These are phyloP conservation scores for Globisporangium sylvaticum DNA, from an alignment of 352 stramenopile genomes.

Conservation along the genomic window DNA sequence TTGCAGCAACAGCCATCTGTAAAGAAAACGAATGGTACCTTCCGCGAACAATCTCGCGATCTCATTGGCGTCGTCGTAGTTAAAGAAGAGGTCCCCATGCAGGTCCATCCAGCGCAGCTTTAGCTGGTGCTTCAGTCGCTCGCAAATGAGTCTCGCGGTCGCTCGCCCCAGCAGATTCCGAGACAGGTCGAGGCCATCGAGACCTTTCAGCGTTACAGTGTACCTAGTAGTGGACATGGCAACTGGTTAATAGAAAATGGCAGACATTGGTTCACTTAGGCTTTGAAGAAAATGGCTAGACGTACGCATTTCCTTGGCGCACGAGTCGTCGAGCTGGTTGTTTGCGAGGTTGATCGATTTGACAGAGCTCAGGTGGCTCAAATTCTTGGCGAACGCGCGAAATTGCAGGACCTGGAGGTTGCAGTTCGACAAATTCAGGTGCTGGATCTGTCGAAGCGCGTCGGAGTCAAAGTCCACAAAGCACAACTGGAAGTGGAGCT, in stretches of 20 bases:
- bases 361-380: constrained; percentile 21
- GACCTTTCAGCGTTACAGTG: constrained; percentile 23
- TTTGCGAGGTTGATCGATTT: constrained; percentile 27
- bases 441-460: constrained; percentile 19
- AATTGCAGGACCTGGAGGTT: constrained; percentile 26
- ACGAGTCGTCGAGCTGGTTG: constrained; percentile 35
- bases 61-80: constrained; percentile 26
- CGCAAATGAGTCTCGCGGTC: constrained; percentile 23
- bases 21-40: neutral
- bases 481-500: constrained; percentile 23
- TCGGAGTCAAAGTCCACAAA: constrained; percentile 33
- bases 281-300: neutral
- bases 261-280: no score
- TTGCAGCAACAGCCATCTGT: neutral
- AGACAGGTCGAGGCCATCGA: constrained; percentile 30
- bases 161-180: constrained; percentile 33
- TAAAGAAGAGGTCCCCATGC: constrained; percentile 36
- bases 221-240: no score
- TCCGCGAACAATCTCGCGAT: constrained; percentile 11
- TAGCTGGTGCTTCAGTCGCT: constrained; percentile 25
- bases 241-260: no score
- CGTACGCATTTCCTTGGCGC: constrained; percentile 29
- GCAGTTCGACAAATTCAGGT: constrained; percentile 24
- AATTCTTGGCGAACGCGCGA: constrained; percentile 21
- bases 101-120: constrained; percentile 29